phyloP scores from a whole-genome alignment of 2,329 filamentous ascomycete genomes.

The Trichoderma aggressivum region DNA sequence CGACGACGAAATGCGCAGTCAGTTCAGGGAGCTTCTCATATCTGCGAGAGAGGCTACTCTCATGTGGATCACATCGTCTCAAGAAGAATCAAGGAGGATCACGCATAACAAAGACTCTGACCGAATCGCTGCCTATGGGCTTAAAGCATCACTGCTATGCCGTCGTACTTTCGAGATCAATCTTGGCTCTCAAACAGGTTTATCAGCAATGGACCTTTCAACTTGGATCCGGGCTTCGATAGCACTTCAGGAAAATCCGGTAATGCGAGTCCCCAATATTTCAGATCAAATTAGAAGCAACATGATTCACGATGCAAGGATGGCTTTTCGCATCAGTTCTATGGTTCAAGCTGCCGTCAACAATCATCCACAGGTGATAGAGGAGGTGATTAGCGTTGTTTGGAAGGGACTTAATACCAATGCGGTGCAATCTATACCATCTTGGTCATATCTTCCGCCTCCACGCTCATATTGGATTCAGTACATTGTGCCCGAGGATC shows the following conservation, averaged over 20 bases:
- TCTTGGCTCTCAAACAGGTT: neutral
- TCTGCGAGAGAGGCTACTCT: slow-evolving; percentile 42
- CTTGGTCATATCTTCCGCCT: neutral
- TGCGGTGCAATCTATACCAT: neutral
- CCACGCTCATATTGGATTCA: neutral
- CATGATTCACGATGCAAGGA: slow-evolving; percentile 24
- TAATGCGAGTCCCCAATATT: slow-evolving; percentile 19
- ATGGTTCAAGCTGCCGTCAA: neutral
- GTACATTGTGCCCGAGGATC: neutral
- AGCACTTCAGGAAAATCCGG: slow-evolving; percentile 28
- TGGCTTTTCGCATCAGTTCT: slow-evolving; percentile 17
- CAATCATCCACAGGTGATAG: no score
- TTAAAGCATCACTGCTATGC: slow-evolving; percentile 57
- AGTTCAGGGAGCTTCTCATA: slow-evolving; percentile 35
- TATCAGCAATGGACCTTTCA: slow-evolving; percentile 12
- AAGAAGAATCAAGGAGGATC: slow-evolving; percentile 41
- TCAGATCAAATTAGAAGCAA: slow-evolving; percentile 8
- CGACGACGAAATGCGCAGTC: slow-evolving; percentile 9
- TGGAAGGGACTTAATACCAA: no score
- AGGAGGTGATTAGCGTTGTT: no score
- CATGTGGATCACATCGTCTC: slow-evolving; percentile 49
- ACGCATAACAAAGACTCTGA: slow-evolving; percentile 37
- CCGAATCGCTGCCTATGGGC: slow-evolving; percentile 37
- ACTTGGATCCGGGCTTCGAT: slow-evolving; percentile 28
- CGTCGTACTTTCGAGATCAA: slow-evolving; percentile 35